Evolutionary conservation across 73 alveolate species (phyloP), one percentile per base, ranked within the genome.

Genomic region (Durusdinium trenchii): DNA sequence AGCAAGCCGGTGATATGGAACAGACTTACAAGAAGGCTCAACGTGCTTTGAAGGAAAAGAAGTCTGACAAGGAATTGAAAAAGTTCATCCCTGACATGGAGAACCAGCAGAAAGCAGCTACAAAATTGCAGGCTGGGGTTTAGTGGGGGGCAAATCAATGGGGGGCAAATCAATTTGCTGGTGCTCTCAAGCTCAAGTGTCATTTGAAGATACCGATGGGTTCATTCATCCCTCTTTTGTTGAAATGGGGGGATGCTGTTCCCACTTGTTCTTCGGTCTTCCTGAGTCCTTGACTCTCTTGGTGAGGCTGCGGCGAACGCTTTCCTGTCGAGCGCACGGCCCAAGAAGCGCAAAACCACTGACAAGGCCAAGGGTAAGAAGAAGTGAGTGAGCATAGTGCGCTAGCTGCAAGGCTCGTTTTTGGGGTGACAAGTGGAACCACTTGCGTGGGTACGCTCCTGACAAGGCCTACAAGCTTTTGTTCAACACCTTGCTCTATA

Each of bases 261-360:
- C 5, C 47, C 9, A 35, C 5, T 69, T 4, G 5, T 69, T 48
- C 82, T 3, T 3, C 30, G 47, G 20, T 26, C 30, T 4, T 4
- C 82, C 9, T 35, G 50, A 69, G 2, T 26, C 82, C 5, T 14
- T 69, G 26, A 69, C 51, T 50, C 3, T 71, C 83, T n/a, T 38
- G 83, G 82, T 38, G 83, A 71, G 83, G 83, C 83, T 1, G 83
- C 83, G 6, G 83, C 83, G 30, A 71, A 71, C 30, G 83, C 83
- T 1, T 71, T 71, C 83, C 83, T 71, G 51, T 3, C 83, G 51
- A 71, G 26, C 52, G 52, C 32, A 23, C n/a, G 2, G 79, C 2
- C 20, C 50, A 71, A 71, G 26, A 69, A 35, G 50, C 32, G 38
- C 28, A 69, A 69, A 48, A 48, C 82, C 82, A 69, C 32, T 7